Base-by-base conservation (phyloP, 495 filamentous ascomycete genomes). In the Cladorrhinum samala region DNA sequence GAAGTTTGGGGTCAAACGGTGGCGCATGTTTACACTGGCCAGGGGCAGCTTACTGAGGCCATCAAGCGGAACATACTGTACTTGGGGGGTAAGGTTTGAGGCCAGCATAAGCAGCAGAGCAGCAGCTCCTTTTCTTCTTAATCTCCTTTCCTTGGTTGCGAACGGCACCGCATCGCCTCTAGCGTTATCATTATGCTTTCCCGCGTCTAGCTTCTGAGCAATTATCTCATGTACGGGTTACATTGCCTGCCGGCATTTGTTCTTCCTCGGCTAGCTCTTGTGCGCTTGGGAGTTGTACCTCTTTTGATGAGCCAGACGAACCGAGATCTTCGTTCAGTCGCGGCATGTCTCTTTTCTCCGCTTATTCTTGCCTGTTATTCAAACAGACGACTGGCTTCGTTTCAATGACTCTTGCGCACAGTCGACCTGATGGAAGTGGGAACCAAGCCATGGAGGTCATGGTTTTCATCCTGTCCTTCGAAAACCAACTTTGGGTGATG, bases 61-160 rank as follows among this genome's bases (percentile, higher is more conserved):
- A 68, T 79, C 18, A 70, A 59, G 44, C 69, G 79, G 54, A 82
- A 79, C 49, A 76, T 83, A 24, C 44, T 73, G 55, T 77, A 79
- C 52, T 54, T 82, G 21, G 78, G 74, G 18, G 78, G 79, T 42
- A 75, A 66, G 43, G 65, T 71, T 14, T 75, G 52, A 69, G 38
- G 23, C 21, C 27, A 33, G 27, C n/a, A n/a, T n/a, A n/a, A n/a
- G n/a, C n/a, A n/a, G n/a, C n/a, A 20, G 43, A 13, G 50, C 18
- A 51, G 52, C 37, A 24, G 52, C 21, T 23, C 13, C 9, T 46
- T 38, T 47, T 47, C 2, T 46, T 44, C 33, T 46, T 53, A 50
- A 27, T 43, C 43, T 55, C 41, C 37, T 23, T 14, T 47, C 24
- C 9, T 47, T 46, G 19, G 16, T 42, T 50, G n/a, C 38, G 38